Evolutionary conservation across 2,329 filamentous ascomycete genomes (phyloP).

Genomic region (Emmonsia crescens): DNA sequence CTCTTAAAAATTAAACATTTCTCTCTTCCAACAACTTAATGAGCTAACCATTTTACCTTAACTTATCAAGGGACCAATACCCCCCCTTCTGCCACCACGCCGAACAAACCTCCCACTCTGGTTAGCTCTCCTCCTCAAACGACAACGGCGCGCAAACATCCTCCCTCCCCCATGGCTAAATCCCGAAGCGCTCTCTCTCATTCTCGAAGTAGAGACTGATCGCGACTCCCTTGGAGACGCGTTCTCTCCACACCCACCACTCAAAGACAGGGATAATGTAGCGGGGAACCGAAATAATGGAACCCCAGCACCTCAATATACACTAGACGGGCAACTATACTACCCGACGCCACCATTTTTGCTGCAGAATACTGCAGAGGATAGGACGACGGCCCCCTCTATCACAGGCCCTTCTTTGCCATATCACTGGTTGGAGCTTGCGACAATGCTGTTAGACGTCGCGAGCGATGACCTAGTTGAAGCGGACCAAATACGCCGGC

Average conservation of each 20-base stretch:
- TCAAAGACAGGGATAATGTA: constrained; percentile 26
- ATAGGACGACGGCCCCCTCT: neutral
- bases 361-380: constrained; percentile 56
- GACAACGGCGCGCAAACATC: constrained; percentile 88
- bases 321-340: constrained; percentile 31
- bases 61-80: constrained; percentile 58
- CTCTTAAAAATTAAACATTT: neutral
- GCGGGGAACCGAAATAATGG: constrained; percentile 13
- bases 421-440: constrained; percentile 91
- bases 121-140: constrained; percentile 90
- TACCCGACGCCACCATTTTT: constrained; percentile 62
- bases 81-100: constrained; percentile 67
- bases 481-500: constrained; percentile 59
- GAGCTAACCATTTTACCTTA: constrained; percentile 8
- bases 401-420: constrained; percentile 48
- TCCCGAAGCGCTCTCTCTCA: constrained; percentile 59
- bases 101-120: constrained; percentile 74
- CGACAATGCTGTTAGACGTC: constrained; percentile 74
- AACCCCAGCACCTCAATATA: constrained; percentile 17
- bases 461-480: constrained; percentile 72
- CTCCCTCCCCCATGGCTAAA: constrained; percentile 82
- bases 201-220: constrained; percentile 72
- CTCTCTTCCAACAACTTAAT: neutral
- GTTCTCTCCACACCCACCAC: constrained; percentile 67
- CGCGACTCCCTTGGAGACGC: constrained; percentile 48